These are phyloP conservation scores for Eimeria falciformis DNA, from an alignment of 169 alveolate genomes.

Conservation along the genomic window DNA sequence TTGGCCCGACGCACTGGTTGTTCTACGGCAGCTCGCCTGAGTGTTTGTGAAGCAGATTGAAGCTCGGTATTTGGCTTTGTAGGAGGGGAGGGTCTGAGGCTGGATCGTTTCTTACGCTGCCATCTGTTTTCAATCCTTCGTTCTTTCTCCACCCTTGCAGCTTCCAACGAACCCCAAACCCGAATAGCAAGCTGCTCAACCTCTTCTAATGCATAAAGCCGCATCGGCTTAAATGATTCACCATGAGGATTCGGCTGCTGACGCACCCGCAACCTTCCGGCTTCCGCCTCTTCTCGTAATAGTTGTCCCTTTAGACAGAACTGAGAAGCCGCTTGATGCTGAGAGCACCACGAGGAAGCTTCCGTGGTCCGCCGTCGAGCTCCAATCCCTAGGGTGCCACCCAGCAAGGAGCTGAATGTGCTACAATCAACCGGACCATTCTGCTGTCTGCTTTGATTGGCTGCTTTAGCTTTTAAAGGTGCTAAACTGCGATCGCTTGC, in stretches of 20 bases:
- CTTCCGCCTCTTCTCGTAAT: constrained; percentile 25
- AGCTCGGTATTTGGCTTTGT: too few species aligned
- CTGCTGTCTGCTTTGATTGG: too few species aligned
- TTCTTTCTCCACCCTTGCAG: background rate
- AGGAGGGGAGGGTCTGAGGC: too few species aligned
- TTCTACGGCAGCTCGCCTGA: too few species aligned
- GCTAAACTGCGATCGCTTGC: too few species aligned
- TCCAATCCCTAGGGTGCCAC: background rate
- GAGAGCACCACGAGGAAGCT: background rate
- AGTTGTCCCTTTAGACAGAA: constrained; percentile 7
- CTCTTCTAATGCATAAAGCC: background rate
- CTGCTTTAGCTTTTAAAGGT: too few species aligned
- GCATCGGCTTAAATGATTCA: background rate
- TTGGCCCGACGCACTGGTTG: background rate
- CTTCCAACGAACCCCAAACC: constrained; percentile 37
- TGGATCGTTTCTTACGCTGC: background rate
- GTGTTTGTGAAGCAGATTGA: too few species aligned
- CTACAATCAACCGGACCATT: background rate
- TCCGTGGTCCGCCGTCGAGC: background rate
- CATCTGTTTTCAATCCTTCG: constrained; percentile 21
- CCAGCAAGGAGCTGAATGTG: background rate
- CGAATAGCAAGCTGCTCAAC: background rate
- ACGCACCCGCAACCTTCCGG: constrained; percentile 32
- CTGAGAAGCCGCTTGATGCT: constrained; percentile 47
- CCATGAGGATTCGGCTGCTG: constrained; percentile 18